Conservation (phyloP, 352 stramenopile genomes). For the Phytophthora fragariae region DNA sequence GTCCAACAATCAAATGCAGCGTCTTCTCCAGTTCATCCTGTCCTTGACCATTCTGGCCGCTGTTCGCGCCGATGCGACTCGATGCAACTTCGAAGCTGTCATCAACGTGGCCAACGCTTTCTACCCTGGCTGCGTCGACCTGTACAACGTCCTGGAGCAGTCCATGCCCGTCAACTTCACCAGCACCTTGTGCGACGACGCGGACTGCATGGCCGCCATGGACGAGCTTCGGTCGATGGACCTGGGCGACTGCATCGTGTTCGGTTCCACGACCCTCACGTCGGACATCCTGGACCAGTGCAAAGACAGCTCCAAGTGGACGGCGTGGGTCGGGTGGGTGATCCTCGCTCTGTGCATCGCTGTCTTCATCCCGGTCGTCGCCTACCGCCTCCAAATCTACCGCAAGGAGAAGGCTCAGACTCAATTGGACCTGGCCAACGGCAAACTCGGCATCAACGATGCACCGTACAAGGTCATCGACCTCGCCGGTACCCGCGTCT, state of each 20-base stretch:
- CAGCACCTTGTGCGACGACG: conserved; percentile 24
- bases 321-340: conserved; percentile 15
- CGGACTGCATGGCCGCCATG: conserved; percentile 33
- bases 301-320: neutral
- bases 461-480: conserved; percentile 33
- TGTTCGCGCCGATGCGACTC: conserved; percentile 4
- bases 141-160: conserved; percentile 40
- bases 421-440: conserved; percentile 30
- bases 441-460: conserved; percentile 34
- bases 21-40: conserved; percentile 25
- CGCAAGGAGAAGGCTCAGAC: conserved; percentile 6
- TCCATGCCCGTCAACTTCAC: conserved; percentile 40
- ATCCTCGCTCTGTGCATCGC: conserved; percentile 17
- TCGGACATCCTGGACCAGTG: conserved; percentile 42
- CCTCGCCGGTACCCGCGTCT: conserved; percentile 18
- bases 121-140: conserved; percentile 29
- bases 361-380: conserved; percentile 21
- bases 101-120: conserved; percentile 39
- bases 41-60: conserved; percentile 8
- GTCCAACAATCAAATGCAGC: conserved; percentile 8
- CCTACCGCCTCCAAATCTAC: conserved; percentile 17
- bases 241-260: conserved; percentile 43
- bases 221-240: conserved; percentile 26
- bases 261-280: conserved; percentile 30
- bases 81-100: conserved; percentile 33